A percentile compares a stretch with the other conserved stretches of the same genome.
Conservation (phyloP, 441 rosid genomes). For the Biscutella auriculata region DNA sequence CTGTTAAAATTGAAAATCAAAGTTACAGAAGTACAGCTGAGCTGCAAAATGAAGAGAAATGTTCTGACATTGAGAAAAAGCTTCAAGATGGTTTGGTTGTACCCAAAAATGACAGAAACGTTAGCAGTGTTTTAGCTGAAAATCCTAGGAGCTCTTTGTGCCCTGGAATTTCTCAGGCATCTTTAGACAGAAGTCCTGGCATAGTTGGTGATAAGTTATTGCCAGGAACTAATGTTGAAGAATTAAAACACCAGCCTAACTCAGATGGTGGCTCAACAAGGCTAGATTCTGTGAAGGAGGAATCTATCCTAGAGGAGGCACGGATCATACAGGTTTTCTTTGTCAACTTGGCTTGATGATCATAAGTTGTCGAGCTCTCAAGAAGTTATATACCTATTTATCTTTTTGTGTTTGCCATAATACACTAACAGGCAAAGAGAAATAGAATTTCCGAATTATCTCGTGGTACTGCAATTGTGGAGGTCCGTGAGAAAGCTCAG, state of each 20-base stretch:
- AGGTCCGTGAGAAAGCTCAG: slow-evolving; percentile 47
- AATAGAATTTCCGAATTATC: slow-evolving; percentile 85
- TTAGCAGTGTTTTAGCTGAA: slow-evolving; percentile 19
- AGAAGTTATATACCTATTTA: slow-evolving; percentile 11
- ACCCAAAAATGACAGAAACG: slow-evolving; percentile 28
- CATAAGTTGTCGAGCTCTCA: slow-evolving; percentile 9
- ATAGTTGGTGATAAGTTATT: slow-evolving; percentile 29
- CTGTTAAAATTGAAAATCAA: slow-evolving; percentile 40
- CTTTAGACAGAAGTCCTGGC: slow-evolving; percentile 25
- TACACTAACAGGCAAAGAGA: slow-evolving; percentile 66
- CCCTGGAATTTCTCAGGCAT: slow-evolving; percentile 28
- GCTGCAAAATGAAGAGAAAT: slow-evolving; percentile 34
- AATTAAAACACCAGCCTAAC: slow-evolving; percentile 35
- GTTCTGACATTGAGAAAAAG: slow-evolving; percentile 24
- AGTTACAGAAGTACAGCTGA: slow-evolving; percentile 24
- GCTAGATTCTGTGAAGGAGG: slow-evolving; percentile 55
- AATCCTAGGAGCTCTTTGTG: slow-evolving; percentile 21
- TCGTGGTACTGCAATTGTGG: slow-evolving; percentile 39
- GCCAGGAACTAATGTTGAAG: slow-evolving; percentile 26
- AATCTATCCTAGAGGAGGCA: slow-evolving; percentile 87
- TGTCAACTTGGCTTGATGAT: slow-evolving; percentile 12
- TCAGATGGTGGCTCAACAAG: slow-evolving; percentile 26
- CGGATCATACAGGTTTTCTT: slow-evolving; percentile 63
- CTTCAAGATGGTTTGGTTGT: slow-evolving; percentile 31
- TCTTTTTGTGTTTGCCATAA: slow-evolving; percentile 15